Evolutionary conservation across 2,329 filamentous ascomycete species (phyloP).

Genomic region (Microsporum ferrugineum): DNA sequence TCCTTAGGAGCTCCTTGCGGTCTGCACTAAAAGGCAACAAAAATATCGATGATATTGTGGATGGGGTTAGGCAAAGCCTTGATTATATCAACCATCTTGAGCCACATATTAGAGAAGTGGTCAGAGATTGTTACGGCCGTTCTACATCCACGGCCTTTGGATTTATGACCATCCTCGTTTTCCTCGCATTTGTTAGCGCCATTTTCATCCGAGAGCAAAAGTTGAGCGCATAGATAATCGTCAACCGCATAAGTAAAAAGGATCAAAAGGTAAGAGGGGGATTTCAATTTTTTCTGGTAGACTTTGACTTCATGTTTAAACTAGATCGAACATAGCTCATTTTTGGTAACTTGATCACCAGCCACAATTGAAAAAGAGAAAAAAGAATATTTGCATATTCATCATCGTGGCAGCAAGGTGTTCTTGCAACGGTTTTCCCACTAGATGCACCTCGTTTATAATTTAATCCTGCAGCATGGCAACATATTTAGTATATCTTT

Average conservation of each 20-base stretch:
- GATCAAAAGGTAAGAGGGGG: neutral
- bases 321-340: neutral
- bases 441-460: no score
- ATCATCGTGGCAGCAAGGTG: no score
- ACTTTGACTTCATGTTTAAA: neutral
- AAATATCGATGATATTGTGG: slow-evolving; percentile 54
- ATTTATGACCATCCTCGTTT: slow-evolving; percentile 41
- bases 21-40: slow-evolving; percentile 44
- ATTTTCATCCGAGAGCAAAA: slow-evolving; percentile 49
- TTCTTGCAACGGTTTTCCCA: no score
- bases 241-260: neutral
- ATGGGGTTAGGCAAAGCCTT: slow-evolving; percentile 57
- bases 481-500: no score
- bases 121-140: slow-evolving; percentile 55
- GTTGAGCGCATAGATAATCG: slow-evolving; percentile 29
- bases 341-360: neutral
- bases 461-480: no score
- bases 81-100: slow-evolving; percentile 57
- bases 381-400: neutral
- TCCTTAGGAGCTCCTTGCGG: slow-evolving; percentile 48
- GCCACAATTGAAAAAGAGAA: neutral
- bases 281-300: neutral
- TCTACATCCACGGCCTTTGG: slow-evolving; percentile 43
- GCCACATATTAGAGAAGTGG: slow-evolving; percentile 46
- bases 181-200: slow-evolving; percentile 36